Conservation (phyloP, 148 eudicot genomes). For the Chenopodium quinoa region DNA sequence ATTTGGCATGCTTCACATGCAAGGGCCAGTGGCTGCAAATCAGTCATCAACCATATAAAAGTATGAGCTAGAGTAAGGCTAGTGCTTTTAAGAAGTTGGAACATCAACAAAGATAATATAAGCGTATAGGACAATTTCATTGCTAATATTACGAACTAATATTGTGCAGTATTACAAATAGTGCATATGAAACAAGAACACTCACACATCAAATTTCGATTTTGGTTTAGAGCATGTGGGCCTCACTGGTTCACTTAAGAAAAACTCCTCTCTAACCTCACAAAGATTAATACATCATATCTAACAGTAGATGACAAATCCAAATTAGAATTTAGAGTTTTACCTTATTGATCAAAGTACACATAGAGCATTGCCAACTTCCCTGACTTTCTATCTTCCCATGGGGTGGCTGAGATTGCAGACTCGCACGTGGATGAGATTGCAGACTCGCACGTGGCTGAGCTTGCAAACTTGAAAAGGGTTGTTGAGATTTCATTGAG, state of each 20-base stretch:
- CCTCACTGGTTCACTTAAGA: background rate
- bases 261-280: background rate
- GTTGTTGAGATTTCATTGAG: background rate
- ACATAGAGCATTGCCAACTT: slow-evolving; percentile 64
- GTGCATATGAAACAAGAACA: background rate
- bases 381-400: slow-evolving; percentile 21
- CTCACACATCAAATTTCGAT: background rate
- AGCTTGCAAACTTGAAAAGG: slow-evolving; percentile 15
- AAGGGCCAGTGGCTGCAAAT: slow-evolving; percentile 65
- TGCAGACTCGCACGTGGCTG: slow-evolving; percentile 22
- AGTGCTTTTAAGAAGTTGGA: background rate
- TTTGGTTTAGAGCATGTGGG: background rate
- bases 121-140: background rate
- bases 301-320: background rate
- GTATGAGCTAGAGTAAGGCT: slow-evolving; percentile 7
- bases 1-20: slow-evolving; percentile 63
- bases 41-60: background rate
- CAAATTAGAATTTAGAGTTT: slow-evolving; percentile 8
- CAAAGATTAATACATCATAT: background rate
- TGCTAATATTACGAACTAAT: background rate
- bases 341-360: slow-evolving; percentile 79
- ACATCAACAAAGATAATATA: background rate
- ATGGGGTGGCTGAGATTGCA: slow-evolving; percentile 17
- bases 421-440: slow-evolving; percentile 20
- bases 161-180: background rate